Evolutionary conservation across 1,284 basidiomycete genomes (phyloP), one percentile per base, ranked within the genome.

Genomic region (Ustilago nuda): DNA sequence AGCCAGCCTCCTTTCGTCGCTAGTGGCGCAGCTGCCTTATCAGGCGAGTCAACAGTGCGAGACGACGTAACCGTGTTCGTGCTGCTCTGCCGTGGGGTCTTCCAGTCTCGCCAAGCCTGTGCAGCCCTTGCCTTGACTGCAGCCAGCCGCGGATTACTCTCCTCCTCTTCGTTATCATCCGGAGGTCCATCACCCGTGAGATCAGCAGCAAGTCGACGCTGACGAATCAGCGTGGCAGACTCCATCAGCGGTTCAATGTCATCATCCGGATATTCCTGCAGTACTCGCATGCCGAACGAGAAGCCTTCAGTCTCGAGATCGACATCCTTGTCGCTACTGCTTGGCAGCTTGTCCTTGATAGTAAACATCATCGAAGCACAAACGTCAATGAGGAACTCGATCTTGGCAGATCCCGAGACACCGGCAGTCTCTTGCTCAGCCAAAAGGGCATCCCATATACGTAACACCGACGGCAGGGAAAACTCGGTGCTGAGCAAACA

Each of bases 381-480:
- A 4, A 85, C 59, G 50, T 85, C 82, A 52, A 85, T 78, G 13
- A 85, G 66, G 19, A 84, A 82, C n/a, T 80, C 79, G 58, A 84
- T 76, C 62, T 82, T 83, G n/a, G 75, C 71, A 12, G 73, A 71
- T 6, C 61, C 56, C 4, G 63, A 23, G 7, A 60, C 59, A 30
- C 52, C 56, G 1, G 56, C 58, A 23, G 65, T 54, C 36, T 66
- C 71, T 33, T 80, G 68, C 61, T 85, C 80, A 2, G 82, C 73
- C 11, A 85, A 61, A 11, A 85, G 54, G 2, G 78, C 78, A 54
- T 85, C 84, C 84, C 84, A 85, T 19, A 85, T 58, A 8, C 75
- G 66, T 46, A 79, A 52, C n/a, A 85, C 78, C 2, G 79, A 80
- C 0, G 76, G 79, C 7, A 81, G 58, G 1, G 81, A 74, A 13